These are phyloP conservation scores for Goffeauzyma gilvescens DNA, from an alignment of 768 basidiomycete genomes.

Conservation along the genomic window DNA sequence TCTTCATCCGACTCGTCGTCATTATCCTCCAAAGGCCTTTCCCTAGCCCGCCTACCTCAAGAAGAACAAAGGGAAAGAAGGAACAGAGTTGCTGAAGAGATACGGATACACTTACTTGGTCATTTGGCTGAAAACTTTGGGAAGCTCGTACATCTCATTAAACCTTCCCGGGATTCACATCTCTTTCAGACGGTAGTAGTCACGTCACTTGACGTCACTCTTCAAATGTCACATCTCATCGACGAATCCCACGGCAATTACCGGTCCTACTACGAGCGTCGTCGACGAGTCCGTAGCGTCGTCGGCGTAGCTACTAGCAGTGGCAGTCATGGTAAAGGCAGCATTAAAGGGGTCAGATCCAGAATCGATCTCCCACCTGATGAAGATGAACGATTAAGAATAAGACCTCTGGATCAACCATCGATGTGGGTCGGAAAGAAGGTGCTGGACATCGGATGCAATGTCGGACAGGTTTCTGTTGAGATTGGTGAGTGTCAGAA, in stretches of 20 bases:
- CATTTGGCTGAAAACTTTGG: neutral
- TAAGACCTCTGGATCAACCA: neutral
- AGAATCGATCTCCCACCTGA: slow-evolving; percentile 4
- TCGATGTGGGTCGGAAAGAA: slow-evolving; percentile 1
- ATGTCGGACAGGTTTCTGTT: slow-evolving; percentile 8
- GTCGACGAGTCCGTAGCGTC: slow-evolving; percentile 3
- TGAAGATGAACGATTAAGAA: slow-evolving; percentile 7
- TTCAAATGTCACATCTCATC: slow-evolving; percentile 4
- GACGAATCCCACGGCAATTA: slow-evolving; percentile 12
- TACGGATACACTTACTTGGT: neutral
- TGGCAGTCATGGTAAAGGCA: no score
- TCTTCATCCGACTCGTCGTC: no score
- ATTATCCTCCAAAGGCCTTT: no score
- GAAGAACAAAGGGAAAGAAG: no score
- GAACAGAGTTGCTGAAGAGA: neutral
- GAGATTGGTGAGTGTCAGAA: slow-evolving; percentile 13
- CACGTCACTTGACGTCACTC: neutral
- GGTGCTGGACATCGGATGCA: slow-evolving; percentile 12
- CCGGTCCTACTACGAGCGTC: slow-evolving; percentile 8
- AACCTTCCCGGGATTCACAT: neutral
- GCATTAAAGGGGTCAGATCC: no score
- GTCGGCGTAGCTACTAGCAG: no score
- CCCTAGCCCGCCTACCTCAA: no score
- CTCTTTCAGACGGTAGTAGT: slow-evolving; percentile 10
- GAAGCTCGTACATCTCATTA: neutral